Evolutionary conservation across 2,329 filamentous ascomycete species (phyloP), one percentile per base, ranked within the genome.

Genomic region (Alternaria conjuncta): DNA sequence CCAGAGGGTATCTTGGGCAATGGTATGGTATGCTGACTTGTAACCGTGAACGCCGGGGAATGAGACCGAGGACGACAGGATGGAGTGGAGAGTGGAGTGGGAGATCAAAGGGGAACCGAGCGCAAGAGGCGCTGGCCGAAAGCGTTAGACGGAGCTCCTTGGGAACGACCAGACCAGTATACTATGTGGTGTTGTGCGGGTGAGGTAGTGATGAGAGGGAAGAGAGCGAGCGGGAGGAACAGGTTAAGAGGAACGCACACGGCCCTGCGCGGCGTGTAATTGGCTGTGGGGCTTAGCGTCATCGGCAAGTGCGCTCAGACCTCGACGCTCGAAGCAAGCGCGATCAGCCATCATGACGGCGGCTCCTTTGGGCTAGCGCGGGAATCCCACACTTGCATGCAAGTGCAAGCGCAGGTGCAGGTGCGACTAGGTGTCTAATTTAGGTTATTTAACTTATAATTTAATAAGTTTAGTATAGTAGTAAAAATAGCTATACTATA

Each of bases 71-170:
- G 68, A 68, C 69, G 70, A 72, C 71, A 71, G 72, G 64, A 68
- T 68, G 69, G 54, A 65, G 61, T 54, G 65, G 57, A 66, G 61
- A 64, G 61, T 46, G 41, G 47, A 43, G 47, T 32, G 50, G 28
- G 54, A 61, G 71, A 68, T 67, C 70, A 70, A 66, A 70, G 71
- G 64, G 71, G 69, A 75, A 76, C 76, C 78, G 75, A 80, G 76
- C 79, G 77, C 78, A 76, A 74, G 73, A 76, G 77, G 77, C 77
- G 77, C 78, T 80, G 78, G 79, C 78, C 78, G 76, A 79, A 79
- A 75, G 78, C 78, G 78, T 74, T 63, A 65, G 70, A 67, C 71
- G 70, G 72, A 64, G 65, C 66, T 73, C 72, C 71, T 72, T 69
- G 75, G 67, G 71, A 67, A 77, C 76, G 74, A 71, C 77, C 78